Evolutionary conservation across 2,329 filamentous ascomycete species (phyloP).

Genomic region (Chalaropsis thielavioides): DNA sequence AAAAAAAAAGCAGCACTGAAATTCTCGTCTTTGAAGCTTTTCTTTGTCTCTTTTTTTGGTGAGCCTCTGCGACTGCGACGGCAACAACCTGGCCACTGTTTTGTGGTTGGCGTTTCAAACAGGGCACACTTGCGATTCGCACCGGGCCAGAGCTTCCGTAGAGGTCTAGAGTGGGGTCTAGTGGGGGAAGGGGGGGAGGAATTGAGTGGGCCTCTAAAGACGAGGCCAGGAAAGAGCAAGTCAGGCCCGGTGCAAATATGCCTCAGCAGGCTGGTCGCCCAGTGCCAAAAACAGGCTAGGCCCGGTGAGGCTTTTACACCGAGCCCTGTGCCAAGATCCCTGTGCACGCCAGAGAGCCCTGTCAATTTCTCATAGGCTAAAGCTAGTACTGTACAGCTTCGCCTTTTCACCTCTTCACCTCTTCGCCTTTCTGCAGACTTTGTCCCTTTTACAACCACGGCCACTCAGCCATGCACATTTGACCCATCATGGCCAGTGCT

Average conservation of each 20-base stretch:
- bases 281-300: background rate
- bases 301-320: background rate
- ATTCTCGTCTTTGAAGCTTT: background rate
- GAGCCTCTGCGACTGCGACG: background rate
- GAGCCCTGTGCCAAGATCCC: background rate
- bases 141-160: background rate
- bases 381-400: background rate
- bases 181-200: background rate
- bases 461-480: background rate
- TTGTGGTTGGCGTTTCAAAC: background rate
- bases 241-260: background rate
- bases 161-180: background rate
- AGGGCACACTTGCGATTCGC: slow-evolving; percentile 1
- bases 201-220: no score
- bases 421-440: background rate
- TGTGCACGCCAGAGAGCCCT: background rate
- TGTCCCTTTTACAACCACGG: background rate
- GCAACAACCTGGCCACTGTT: background rate
- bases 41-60: background rate
- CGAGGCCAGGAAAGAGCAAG: no score
- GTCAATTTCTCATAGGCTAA: background rate
- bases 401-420: background rate
- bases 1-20: background rate
- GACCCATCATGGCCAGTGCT: background rate
- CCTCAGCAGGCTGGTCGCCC: background rate